Base-by-base conservation (phyloP, 139 green algal genomes). In the Picocystis salinarum region DNA sequence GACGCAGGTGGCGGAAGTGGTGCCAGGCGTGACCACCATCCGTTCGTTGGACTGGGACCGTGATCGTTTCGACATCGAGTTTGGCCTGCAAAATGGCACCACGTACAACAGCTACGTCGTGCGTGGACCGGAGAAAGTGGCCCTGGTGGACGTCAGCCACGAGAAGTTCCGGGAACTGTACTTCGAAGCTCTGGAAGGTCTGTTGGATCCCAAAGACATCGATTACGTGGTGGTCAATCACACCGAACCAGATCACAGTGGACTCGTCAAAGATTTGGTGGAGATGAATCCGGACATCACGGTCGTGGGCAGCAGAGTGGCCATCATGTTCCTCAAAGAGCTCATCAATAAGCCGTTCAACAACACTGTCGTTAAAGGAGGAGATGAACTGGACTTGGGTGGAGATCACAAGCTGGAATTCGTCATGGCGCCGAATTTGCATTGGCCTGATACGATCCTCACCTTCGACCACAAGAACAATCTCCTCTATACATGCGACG, bases 81-180 rank as follows among this genome's bases (percentile, higher is more conserved):
- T 92, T 56, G 75, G 18, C 7, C 45, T 39, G 40, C n/a, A 37
- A 13, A 73, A 91, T 34, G 84, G 84, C 30, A 93, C 85, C 30
- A 93, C 85, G 25, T 93, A 93, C 76, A 92, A 93, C 59, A 74
- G 69, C 7, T 96, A 83, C 75, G 65, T 96, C 36, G 92, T 96
- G 61, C 79, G 78, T 40, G 82, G 83, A 18, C 67, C 48, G 1
- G 59, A 82, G 11, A 85, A 91, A 62, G 89, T 70, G 0, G 82
- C 84, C 1, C 67, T 96, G 25, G 69, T 96, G 12, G 85, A 96
- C 40, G 69, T 75, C 23, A 82, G 60, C 13, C 85, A 96, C 55
- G 86, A 95, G 61, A 96, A 96, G 70, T 96, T 96, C 67, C 52
- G 67, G 15, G 59, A 66, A 19, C 62, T 92, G 23, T 96, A 85